Conservation (phyloP, 352 stramenopile genomes). For the Phytophthora fragariaefolia region DNA sequence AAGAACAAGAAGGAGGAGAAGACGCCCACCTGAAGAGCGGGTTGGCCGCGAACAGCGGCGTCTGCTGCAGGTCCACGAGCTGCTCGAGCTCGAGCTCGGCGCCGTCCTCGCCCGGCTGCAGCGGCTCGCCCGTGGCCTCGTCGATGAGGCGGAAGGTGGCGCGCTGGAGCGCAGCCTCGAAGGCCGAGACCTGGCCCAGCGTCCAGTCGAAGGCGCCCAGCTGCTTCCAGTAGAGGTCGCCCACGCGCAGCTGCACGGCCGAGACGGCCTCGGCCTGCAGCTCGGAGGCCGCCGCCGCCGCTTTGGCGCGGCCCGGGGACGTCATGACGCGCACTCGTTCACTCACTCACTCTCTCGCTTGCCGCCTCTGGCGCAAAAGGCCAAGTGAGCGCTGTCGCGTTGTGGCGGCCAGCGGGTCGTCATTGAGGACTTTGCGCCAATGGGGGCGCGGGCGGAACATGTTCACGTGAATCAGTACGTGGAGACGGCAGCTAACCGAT, state of each 20-base stretch:
- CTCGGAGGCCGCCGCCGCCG: conserved; percentile 15
- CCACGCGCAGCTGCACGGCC: conserved; percentile 51
- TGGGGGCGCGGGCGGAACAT: not conserved
- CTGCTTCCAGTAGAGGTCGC: conserved; percentile 87
- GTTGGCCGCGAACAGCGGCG: conserved; percentile 74
- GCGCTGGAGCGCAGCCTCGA: conserved; percentile 40
- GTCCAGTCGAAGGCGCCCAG: conserved; percentile 67
- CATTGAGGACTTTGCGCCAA: conserved; percentile 2
- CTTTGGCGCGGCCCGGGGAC: conserved; percentile 12
- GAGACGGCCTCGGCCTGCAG: conserved; percentile 25
- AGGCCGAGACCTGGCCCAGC: conserved; percentile 71
- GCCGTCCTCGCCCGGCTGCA: conserved; percentile 18
- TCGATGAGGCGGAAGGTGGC: conserved; percentile 67
- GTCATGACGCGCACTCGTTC: conserved; percentile 20
- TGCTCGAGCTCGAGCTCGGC: conserved; percentile 30
- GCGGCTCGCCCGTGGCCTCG: conserved; percentile 64
- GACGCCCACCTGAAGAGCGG: conserved; percentile 54
- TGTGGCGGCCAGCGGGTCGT: conserved; percentile 13
- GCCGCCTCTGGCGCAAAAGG: conserved; percentile 19
- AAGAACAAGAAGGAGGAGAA: not conserved
- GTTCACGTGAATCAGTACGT: not conserved
- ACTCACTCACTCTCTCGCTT: no score
- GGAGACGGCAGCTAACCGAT: not conserved
- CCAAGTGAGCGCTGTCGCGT: conserved; percentile 35
- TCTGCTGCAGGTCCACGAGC: conserved; percentile 52